Evolutionary conservation across 176 grass and related monocot species (phyloP), one percentile per base, ranked within the genome.

Genomic region (Poa pratensis): DNA sequence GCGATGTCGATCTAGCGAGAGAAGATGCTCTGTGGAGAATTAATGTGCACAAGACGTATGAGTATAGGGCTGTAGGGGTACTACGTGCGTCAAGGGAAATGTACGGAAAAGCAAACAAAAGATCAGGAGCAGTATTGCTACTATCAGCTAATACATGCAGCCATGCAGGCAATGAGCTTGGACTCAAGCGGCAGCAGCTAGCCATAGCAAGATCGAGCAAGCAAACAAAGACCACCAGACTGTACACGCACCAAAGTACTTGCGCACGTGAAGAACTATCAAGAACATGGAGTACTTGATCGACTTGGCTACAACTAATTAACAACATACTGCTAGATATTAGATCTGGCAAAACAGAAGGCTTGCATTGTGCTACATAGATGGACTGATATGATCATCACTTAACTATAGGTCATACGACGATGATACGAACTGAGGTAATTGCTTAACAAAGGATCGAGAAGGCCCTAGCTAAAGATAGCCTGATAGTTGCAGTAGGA

Each of bases 381-480:
- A 75, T 75, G 11, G 42, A 82, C 32, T 48, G 45, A 75, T 51
- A 30, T 50, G 43, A n/a, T n/a, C n/a, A 53, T 77, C 75, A 78
- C 61, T 28, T 64, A 30, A 58, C 43, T 48, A 26, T 51, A 84
- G 34, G 77, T 81, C 58, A 32, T 86, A 84, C 42, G 6, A 39
- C 75, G 45, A 19, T 6, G 28, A 32, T 4, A 70, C 4, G 9
- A 78, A 77, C 73, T 77, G 57, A 53, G 19, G 32, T n/a, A 42
- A 49, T 22, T 69, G 8, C 49, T 80, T 60, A 28, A 66, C 14
- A 86, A 10, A 40, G 55, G n/a, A n/a, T n/a, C n/a, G 40, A 54
- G 30, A 27, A 71, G 92, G 32, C 73, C 53, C 86, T 80, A 90
- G 80, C 69, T 75, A 77, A 17, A 30, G 55, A 75, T 74, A 40